Percentiles rank a stretch among this genome's conserved stretches.
Evolutionary conservation across 2,329 filamentous ascomycete genomes (phyloP).

Genomic region (Fusarium tanahbumbuense): DNA sequence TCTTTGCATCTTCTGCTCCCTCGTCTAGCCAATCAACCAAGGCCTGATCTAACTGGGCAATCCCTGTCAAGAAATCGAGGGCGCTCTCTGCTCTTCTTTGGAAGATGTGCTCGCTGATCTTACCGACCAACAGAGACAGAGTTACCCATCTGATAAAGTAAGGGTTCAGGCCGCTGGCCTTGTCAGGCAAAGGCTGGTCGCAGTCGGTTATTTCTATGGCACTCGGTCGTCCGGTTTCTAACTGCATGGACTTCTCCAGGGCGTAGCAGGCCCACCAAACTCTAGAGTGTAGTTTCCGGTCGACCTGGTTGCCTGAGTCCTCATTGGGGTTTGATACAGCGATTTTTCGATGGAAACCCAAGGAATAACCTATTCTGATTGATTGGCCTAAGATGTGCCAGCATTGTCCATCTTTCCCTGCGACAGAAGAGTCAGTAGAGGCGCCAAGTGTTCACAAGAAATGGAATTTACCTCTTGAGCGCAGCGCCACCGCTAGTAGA

Average conservation of each 20-base stretch:
- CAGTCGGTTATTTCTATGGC: slow-evolving; percentile 37
- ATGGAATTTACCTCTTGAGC: slow-evolving; percentile 24
- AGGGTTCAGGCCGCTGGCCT: neutral
- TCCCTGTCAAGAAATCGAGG: slow-evolving; percentile 24
- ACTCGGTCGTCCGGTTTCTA: slow-evolving; percentile 25
- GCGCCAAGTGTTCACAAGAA: fast-evolving
- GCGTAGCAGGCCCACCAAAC: slow-evolving; percentile 41
- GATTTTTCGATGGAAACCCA: slow-evolving; percentile 34
- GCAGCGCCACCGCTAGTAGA: slow-evolving; percentile 31
- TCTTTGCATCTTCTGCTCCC: slow-evolving; percentile 16
- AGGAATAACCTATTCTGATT: slow-evolving; percentile 30
- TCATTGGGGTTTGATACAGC: neutral
- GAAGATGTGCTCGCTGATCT: slow-evolving; percentile 41
- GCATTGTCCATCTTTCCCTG: slow-evolving; percentile 38
- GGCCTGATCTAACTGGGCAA: slow-evolving; percentile 29
- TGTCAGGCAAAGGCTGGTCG: slow-evolving; percentile 28
- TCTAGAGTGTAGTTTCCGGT: slow-evolving; percentile 28
- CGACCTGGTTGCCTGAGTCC: neutral
- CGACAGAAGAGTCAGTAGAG: neutral
- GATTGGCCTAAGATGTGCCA: slow-evolving; percentile 38
- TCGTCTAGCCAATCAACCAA: slow-evolving; percentile 36
- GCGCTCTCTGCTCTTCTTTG: slow-evolving; percentile 27
- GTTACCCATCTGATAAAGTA: slow-evolving; percentile 37
- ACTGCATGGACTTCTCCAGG: slow-evolving; percentile 38
- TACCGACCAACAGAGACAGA: slow-evolving; percentile 23